These are phyloP conservation scores for Pichia eremophila DNA, from an alignment of 805 yeast genomes.

Conservation along the genomic window DNA sequence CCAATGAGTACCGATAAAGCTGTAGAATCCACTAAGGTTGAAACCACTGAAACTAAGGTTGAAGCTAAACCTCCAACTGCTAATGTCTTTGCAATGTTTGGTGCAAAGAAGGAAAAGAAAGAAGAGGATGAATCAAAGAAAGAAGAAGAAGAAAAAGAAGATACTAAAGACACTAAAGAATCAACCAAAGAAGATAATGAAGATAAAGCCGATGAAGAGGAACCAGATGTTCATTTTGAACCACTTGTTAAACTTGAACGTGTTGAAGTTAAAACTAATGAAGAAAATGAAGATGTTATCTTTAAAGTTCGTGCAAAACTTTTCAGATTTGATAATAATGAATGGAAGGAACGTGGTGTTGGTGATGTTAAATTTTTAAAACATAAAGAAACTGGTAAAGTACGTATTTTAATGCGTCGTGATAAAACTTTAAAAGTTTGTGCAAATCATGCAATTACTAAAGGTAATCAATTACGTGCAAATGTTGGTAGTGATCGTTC, in stretches of 20 bases:
- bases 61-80: slow-evolving; percentile 54
- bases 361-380: slow-evolving; percentile 95
- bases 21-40: slow-evolving; percentile 6
- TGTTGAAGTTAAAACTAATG: slow-evolving; percentile 94
- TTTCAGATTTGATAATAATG: slow-evolving; percentile 83
- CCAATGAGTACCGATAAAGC: background rate
- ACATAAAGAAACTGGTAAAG: slow-evolving; percentile 75
- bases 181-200: slow-evolving; percentile 29
- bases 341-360: slow-evolving; percentile 99
- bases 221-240: slow-evolving; percentile 87
- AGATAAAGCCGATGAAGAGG: slow-evolving; percentile 57
- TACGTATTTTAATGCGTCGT: slow-evolving; percentile 95
- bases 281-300: slow-evolving; percentile 77
- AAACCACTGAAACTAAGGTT: slow-evolving; percentile 9
- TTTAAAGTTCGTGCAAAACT: slow-evolving; percentile 90
- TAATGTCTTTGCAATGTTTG: slow-evolving; percentile 90
- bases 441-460: slow-evolving; percentile 86
- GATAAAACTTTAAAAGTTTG: slow-evolving; percentile 97
- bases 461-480: slow-evolving; percentile 77
- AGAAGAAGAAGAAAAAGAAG: slow-evolving; percentile 21
- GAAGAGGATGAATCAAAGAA: slow-evolving; percentile 25
- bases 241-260: slow-evolving; percentile 92
- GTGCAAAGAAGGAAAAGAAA: slow-evolving; percentile 35
- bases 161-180: slow-evolving; percentile 26
- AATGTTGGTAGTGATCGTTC: slow-evolving; percentile 96